These are phyloP conservation scores for Ophiostoma ips DNA, from an alignment of 2,329 filamentous ascomycete species.

Conservation along the genomic window DNA sequence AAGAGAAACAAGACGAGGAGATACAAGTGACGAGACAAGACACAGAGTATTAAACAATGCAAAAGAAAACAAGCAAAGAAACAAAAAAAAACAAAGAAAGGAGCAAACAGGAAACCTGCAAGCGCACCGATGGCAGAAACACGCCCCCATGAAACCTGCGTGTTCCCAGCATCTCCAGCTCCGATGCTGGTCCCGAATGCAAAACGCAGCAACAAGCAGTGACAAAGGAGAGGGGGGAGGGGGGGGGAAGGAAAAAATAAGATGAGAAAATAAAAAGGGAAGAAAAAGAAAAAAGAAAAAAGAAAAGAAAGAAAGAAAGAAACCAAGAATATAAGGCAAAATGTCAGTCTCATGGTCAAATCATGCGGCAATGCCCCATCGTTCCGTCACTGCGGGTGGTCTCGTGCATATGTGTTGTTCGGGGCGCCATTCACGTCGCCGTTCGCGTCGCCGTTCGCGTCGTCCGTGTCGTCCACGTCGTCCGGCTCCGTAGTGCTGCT, in stretches of 20 bases:
- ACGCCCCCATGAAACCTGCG: too few relatives aligned
- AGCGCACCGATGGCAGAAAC: too few relatives aligned
- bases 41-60: too few relatives aligned
- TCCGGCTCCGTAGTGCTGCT: background rate
- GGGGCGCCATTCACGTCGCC: background rate
- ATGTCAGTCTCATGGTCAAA: conserved; percentile 14
- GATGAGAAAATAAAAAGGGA: background rate
- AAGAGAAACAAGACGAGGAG: too few relatives aligned
- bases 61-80: too few relatives aligned
- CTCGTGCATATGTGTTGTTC: background rate
- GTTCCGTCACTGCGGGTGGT: conserved; percentile 10
- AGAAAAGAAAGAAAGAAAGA: background rate
- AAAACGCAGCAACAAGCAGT: background rate
- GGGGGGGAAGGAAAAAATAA: too few relatives aligned
- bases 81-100: too few relatives aligned
- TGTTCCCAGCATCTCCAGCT: too few relatives aligned
- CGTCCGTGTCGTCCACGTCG: background rate
- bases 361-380: conserved; percentile 16
- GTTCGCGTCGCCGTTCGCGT: background rate
- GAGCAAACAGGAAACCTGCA: too few relatives aligned
- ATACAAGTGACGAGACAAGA: too few relatives aligned
- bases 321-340: conserved; percentile 6
- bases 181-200: too few relatives aligned
- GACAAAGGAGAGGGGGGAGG: too few relatives aligned
- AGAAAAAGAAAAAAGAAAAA: background rate